Conservation (phyloP, 78 protist genomes). For the Dictyostelium capitatum region DNA sequence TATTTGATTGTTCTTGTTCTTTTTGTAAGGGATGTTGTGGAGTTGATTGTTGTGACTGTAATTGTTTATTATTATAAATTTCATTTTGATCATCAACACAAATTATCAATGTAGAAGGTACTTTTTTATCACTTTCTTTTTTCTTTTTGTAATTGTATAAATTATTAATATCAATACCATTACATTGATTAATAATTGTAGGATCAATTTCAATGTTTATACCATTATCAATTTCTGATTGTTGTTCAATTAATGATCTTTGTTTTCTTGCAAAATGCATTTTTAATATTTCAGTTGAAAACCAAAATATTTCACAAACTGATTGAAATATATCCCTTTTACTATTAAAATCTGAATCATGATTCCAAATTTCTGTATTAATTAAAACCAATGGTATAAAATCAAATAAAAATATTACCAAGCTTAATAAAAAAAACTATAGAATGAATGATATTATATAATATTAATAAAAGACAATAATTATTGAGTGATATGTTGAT, state of each 20-base stretch:
- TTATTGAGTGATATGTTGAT: too few species aligned
- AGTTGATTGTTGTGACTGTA: background rate
- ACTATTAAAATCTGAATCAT: background rate
- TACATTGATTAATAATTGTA: background rate
- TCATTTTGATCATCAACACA: background rate
- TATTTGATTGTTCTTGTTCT: background rate
- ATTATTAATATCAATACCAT: background rate
- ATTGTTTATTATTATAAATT: background rate
- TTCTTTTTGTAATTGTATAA: background rate
- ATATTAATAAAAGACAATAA: background rate
- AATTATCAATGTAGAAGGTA: background rate
- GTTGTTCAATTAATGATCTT: background rate
- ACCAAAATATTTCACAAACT: slow-evolving; percentile 30
- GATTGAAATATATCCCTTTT: slow-evolving; percentile 32
- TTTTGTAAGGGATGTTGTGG: background rate
- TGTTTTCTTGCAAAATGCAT: slow-evolving; percentile 53
- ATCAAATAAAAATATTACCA: slow-evolving; percentile 42
- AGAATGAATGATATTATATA: background rate
- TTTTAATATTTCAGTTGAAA: background rate
- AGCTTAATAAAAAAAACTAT: slow-evolving; percentile 44
- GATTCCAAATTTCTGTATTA: slow-evolving; percentile 21
- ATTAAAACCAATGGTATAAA: slow-evolving; percentile 49
- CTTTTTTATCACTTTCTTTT: background rate
- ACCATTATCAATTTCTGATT: background rate
- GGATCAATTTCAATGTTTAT: background rate